Conservation (phyloP, 2,329 filamentous ascomycete genomes). For the Trichoderma sp. region DNA sequence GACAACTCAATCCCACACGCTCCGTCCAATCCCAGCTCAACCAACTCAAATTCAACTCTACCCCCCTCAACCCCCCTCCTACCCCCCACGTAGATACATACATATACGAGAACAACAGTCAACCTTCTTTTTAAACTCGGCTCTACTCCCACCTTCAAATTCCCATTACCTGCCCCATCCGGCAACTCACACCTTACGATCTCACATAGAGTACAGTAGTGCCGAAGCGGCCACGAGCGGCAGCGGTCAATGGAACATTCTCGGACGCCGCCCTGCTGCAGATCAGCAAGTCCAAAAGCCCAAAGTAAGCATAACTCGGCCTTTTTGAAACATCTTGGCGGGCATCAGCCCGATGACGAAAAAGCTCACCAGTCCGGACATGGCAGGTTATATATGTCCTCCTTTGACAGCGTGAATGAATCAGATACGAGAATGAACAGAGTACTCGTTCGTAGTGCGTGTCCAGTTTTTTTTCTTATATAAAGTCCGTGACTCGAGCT, state of each 20-base stretch:
- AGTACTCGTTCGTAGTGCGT: too few species aligned
- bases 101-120: not conserved
- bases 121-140: not conserved
- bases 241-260: not conserved
- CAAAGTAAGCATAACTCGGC: not conserved
- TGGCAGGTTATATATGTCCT: not conserved
- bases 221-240: too few species aligned
- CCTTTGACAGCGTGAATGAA: not conserved
- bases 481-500: not conserved
- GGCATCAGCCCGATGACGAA: not conserved
- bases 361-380: not conserved
- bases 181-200: not conserved
- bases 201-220: not conserved
- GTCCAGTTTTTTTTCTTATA: not conserved
- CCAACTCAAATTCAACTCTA: not conserved
- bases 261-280: not conserved
- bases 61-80: not conserved
- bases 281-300: not conserved
- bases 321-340: not conserved
- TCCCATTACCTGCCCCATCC: conserved; percentile 4
- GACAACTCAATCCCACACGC: not conserved
- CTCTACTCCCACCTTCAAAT: not conserved
- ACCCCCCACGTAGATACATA: not conserved
- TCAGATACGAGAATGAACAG: not conserved
- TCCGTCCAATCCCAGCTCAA: not conserved